phyloP scores from a whole-genome alignment of 768 basidiomycete species.

The Rhodotorula kratochvilovae region DNA sequence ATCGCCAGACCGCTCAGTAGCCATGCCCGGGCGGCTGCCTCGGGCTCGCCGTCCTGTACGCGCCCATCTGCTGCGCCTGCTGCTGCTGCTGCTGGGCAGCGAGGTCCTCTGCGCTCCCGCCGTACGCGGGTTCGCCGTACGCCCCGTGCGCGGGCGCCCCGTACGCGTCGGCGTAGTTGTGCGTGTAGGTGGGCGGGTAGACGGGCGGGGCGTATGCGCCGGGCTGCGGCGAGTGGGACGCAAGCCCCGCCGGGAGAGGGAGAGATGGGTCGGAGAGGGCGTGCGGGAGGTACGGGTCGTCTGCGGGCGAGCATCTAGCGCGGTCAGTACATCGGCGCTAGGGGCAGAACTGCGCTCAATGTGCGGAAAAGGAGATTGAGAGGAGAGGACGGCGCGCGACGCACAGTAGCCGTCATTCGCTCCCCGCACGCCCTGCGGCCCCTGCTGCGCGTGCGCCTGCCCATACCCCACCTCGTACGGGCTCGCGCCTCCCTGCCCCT shows the following conservation, averaged over 20 bases:
- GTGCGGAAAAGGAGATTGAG: neutral
- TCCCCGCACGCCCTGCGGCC: neutral
- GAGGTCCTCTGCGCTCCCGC: neutral
- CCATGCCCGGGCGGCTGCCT: neutral
- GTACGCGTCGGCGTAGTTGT: neutral
- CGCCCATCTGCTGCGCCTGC: neutral
- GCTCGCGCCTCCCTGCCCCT: neutral
- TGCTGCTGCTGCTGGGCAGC: no score
- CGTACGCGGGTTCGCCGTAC: no score
- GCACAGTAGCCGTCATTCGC: conserved; percentile 10
- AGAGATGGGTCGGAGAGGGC: neutral
- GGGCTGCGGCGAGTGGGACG: conserved; percentile 2
- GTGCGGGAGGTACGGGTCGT: conserved; percentile 17
- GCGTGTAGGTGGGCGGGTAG: neutral
- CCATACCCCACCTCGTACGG: conserved; percentile 4
- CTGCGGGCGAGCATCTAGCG: neutral
- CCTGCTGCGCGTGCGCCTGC: neutral
- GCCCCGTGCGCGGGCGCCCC: no score
- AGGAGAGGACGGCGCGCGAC: neutral
- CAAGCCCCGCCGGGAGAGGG: neutral
- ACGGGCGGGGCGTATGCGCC: conserved; percentile 2
- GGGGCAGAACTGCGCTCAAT: no score
- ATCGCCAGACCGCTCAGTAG: neutral
- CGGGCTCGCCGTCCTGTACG: neutral
- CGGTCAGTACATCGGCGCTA: no score